Evolutionary conservation across 805 yeast genomes (phyloP).

Genomic region (Deakozyma indianensis): DNA sequence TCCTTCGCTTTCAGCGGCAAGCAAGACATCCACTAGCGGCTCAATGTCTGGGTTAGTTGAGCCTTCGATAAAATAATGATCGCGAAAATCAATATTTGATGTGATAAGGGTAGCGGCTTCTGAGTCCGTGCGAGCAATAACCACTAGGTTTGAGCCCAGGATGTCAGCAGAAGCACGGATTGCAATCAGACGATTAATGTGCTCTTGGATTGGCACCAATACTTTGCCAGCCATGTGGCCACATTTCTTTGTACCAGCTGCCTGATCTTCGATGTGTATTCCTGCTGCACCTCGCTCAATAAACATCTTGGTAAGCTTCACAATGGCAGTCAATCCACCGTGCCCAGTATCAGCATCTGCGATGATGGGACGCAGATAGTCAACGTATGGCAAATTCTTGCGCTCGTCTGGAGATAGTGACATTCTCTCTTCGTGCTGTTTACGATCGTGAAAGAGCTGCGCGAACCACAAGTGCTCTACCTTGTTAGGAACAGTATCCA

Average conservation of each 20-base stretch:
- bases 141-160: constrained; percentile 69
- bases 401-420: constrained; percentile 48
- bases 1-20: constrained; percentile 68
- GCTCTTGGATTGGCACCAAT: constrained; percentile 94
- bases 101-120: constrained; percentile 95
- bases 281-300: constrained; percentile 99
- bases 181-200: constrained; percentile 84
- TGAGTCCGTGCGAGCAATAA: constrained; percentile 92
- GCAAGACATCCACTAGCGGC: constrained; percentile 63
- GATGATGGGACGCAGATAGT: constrained; percentile 83
- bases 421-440: constrained; percentile 74
- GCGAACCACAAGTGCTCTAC: constrained; percentile 95
- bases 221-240: constrained; percentile 99
- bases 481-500: constrained; percentile 97
- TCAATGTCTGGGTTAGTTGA: constrained; percentile 72
- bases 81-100: constrained; percentile 87
- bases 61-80: constrained; percentile 85
- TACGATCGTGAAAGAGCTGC: constrained; percentile 92
- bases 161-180: constrained; percentile 93
- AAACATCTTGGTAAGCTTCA: constrained; percentile 88
- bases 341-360: constrained; percentile 99
- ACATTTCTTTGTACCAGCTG: constrained; percentile 97
- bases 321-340: constrained; percentile 94
- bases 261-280: constrained; percentile 96
- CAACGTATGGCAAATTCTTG: constrained; percentile 56